Evolutionary conservation across 768 basidiomycete genomes (phyloP), one percentile per base, ranked within the genome.

Genomic region (Lactarius hatsudake): DNA sequence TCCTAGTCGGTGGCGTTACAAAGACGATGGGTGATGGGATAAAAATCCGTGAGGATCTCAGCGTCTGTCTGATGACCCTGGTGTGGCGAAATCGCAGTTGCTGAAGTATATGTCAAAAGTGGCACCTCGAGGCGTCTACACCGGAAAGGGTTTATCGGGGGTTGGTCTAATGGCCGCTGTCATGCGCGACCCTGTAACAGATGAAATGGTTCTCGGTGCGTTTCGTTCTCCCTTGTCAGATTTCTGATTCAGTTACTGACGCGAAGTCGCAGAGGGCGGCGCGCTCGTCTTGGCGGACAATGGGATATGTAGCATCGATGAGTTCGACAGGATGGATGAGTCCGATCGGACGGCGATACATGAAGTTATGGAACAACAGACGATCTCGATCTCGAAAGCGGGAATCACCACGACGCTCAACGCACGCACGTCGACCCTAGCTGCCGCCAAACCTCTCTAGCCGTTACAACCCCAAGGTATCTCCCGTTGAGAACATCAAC

Each of bases 291-390:
- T 99, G 57, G 96, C 97, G 15, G 97, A 99, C 77, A 99, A 99
- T 71, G 97, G 97, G 34, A 99, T 99, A 74, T 98, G 96, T 80
- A 98, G 96, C 78, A 99, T 99, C 69, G 97, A 99, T 72, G 97
- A 99, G 76, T 99, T 98, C 75, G 97, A 99, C 81, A 98, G 98
- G 77, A 99, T 99, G 97, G 97, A 98, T 71, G 96, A 99, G 79
- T 77, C 93, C 0, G 96, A 98, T 76, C 84, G 97, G 71, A 98
- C 97, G 2, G 94, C 96, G 18, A 98, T 99, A 69, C 97, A 99
- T 80, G 28, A 99, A 83, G 97, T 99, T 68, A 99, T 99, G 97
- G 96, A 98, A 79, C 97, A 98, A 77, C 97, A 99, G 79, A 98
- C 97, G 0, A 98, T 99, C 64, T 98, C 96, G 3, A 99, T 99